Evolutionary conservation across 2,329 filamentous ascomycete species (phyloP), one percentile per base, ranked within the genome.

Genomic region (Ophiostoma sp.): DNA sequence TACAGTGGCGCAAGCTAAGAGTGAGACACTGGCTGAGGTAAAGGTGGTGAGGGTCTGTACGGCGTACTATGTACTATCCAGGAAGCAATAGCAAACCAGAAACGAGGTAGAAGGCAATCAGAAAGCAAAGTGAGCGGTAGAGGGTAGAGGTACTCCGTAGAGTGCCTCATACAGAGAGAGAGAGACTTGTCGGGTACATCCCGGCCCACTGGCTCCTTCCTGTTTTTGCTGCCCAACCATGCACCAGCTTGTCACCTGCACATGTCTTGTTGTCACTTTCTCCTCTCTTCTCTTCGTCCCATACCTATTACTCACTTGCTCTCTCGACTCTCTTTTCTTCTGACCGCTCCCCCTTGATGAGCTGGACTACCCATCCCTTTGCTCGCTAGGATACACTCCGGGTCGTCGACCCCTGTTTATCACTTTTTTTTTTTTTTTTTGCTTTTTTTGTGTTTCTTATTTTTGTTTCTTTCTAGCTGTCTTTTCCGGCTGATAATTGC

Each of bases 281-380:
- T n/a, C 20, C 20, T 57, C 4, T 10, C 23, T 57, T 41, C 39
- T n/a, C 17, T 48, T 15, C 20, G 20, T 54, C 48, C n/a, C 54
- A 60, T 62, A 20, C 27, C 11, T 27, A 17, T 64, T 35, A 39
- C 62, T 69, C 27, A 13, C 48, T 31, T 44, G 57, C 27, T 13
- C 20, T 69, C 36, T 39, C 36, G 8, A 8, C 36, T 39, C 36
- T 39, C 36, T 39, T 13, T 64, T 69, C 41, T 65, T 64, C 68
- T 62, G 36, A 54, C 41, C 17, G 20, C 23, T 48, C 44, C n/a
- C 39, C 44, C 68, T 35, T 64, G 62, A 23, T 65, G 62, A 36
- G 62, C 62, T 65, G 62, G 62, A 65, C n/a, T 54, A 54, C 10
- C 52, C 48, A 44, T 60, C 35, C 27, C 62, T 67, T 44, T 31